Base-by-base conservation (phyloP, 768 basidiomycete genomes). In the Russula ochroleuca region DNA sequence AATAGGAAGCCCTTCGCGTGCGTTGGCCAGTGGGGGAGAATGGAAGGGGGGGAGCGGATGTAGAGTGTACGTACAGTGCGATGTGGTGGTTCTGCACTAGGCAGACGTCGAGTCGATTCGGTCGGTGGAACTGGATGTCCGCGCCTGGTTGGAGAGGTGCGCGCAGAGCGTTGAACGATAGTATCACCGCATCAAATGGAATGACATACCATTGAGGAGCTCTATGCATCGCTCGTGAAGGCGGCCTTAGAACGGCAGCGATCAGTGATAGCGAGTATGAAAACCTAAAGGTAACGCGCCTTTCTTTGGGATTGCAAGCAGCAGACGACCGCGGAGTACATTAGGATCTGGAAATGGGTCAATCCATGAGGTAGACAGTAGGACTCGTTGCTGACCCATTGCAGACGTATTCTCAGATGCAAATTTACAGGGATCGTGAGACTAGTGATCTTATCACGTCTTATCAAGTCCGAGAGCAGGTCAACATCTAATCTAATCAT, bases 231-330 rank as follows among this genome's bases (percentile, higher is more conserved):
- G 94, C 50, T 98, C 96, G 70, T 96, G 82, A 62, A 99, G 79
- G 68, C 96, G 80, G 61, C 93, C 93, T 94, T 68, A 8, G 41
- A 53, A 45, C 8, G 11, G 17, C 31, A 55, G 48, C 25, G 15
- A 52, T 60, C n/a, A 31, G 49, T 28, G 25, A 56, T 21, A 15
- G 21, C 23, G 7, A 17, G 28, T 35, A 45, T 57, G 48, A 54
- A 45, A 43, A 9, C 8, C 21, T 5, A 2, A 31, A n/a, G 28
- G 9, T 8, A 17, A 6, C 68, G 52, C 67, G 87, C 96, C 96
- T 84, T 98, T 99, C 80, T 98, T 98, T 2, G 96, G 96, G 69
- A 99, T 92, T 10, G 95, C 96, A 69, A 99, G 96, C 43, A 99
- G 79, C 65, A 96, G 72, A 48, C 94, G 85, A 52, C 92, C 94